phyloP scores from a whole-genome alignment of 257 asterid species.

The Rehmannia glutinosa region DNA sequence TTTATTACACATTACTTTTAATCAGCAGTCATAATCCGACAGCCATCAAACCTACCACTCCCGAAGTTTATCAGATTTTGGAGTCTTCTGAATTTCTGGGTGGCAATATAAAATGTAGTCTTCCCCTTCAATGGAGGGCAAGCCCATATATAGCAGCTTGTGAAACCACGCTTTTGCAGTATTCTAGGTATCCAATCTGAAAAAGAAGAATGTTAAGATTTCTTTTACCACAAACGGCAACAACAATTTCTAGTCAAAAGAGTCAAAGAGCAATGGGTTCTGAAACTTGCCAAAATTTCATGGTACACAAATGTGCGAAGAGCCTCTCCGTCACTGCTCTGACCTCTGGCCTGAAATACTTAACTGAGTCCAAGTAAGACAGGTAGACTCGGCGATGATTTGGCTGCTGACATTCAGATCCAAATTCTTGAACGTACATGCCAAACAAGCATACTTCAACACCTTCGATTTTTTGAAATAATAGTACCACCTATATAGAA shows the following conservation, averaged over 20 bases:
- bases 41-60: conserved; percentile 65
- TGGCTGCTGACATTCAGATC: conserved; percentile 91
- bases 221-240: conserved; percentile 3
- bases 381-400: conserved; percentile 97
- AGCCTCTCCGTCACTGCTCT: conserved; percentile 95
- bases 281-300: conserved; percentile 81
- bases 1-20: not conserved
- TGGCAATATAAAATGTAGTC: conserved; percentile 98
- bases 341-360: conserved; percentile 98
- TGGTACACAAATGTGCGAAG: conserved; percentile 97
- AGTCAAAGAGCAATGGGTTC: conserved; percentile 13
- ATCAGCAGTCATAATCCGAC: conserved; percentile 4
- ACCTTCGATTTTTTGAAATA: conserved; percentile 96
- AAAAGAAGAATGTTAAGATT: conserved; percentile 14
- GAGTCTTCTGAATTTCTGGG: conserved; percentile 99
- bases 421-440: conserved; percentile 99
- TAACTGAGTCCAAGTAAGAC: conserved; percentile 95
- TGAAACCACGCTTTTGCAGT: conserved; percentile 93
- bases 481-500: conserved; percentile 62
- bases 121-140: conserved; percentile 99
- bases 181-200: conserved; percentile 96
- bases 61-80: conserved; percentile 94
- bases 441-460: conserved; percentile 98
- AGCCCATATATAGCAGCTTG: conserved; percentile 99
- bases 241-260: not conserved